These are phyloP conservation scores for Botrytis hyacinthi DNA, from an alignment of 2,329 filamentous ascomycete species.

Conservation along the genomic window DNA sequence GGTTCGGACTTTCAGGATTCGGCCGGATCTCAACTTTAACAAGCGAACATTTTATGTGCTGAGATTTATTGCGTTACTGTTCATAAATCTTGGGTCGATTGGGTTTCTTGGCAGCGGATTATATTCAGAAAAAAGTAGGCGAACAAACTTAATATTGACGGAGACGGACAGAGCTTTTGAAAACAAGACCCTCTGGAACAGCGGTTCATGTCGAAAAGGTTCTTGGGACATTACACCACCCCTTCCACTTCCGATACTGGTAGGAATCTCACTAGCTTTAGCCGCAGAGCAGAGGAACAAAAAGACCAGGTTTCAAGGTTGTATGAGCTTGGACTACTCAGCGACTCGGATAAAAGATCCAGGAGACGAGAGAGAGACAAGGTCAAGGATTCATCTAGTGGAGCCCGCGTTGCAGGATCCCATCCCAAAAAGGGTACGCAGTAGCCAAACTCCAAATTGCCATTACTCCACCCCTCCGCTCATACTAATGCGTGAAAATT, in stretches of 20 bases:
- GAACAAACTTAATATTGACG: background rate
- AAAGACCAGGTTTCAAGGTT: slow-evolving; percentile 35
- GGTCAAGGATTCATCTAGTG: slow-evolving; percentile 32
- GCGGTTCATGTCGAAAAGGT: slow-evolving; percentile 35
- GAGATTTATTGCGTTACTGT: background rate
- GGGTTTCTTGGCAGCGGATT: background rate
- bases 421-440: slow-evolving; percentile 36
- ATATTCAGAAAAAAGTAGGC: background rate
- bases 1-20: slow-evolving; percentile 17
- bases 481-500: slow-evolving; percentile 17
- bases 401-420: slow-evolving; percentile 36
- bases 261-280: slow-evolving; percentile 17
- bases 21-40: slow-evolving; percentile 7
- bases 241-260: slow-evolving; percentile 7
- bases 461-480: slow-evolving; percentile 26
- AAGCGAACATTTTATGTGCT: slow-evolving; percentile 8
- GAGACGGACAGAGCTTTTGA: background rate
- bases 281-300: slow-evolving; percentile 25
- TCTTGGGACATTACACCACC: slow-evolving; percentile 24
- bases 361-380: slow-evolving; percentile 35
- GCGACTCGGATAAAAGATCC: slow-evolving; percentile 33
- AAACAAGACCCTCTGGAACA: slow-evolving; percentile 3
- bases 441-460: slow-evolving; percentile 26
- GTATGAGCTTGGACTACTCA: slow-evolving; percentile 39
- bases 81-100: background rate